Evolutionary conservation across 2,329 filamentous ascomycete species (phyloP).

Genomic region (Talaromyces verruculosus): DNA sequence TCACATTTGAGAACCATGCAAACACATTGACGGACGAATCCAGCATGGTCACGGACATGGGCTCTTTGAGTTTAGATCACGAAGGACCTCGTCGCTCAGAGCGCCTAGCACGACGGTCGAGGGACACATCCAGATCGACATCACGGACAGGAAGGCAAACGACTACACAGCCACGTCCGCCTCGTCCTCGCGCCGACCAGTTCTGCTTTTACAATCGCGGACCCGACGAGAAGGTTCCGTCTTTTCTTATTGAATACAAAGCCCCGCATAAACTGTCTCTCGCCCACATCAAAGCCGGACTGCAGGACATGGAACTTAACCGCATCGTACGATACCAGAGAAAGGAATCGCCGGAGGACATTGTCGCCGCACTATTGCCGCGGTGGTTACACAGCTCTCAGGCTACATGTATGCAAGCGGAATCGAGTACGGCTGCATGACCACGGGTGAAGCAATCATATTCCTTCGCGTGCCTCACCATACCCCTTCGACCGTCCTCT

Average conservation of each 20-base stretch:
- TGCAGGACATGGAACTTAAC: conserved; percentile 45
- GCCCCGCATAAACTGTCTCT: conserved; percentile 49
- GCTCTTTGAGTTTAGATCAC: conserved; percentile 19
- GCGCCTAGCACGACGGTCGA: conserved; percentile 11
- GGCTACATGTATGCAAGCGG: background rate
- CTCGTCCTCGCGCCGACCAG: conserved; percentile 33
- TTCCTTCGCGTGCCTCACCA: background rate
- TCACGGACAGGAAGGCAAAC: conserved; percentile 6
- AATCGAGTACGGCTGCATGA: background rate
- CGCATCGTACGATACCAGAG: conserved; percentile 37
- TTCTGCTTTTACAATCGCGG: conserved; percentile 28
- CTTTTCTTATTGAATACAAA: conserved; percentile 48
- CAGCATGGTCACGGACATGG: conserved; percentile 15
- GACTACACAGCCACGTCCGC: conserved; percentile 12
- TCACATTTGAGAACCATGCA: background rate
- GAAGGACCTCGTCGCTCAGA: conserved; percentile 21
- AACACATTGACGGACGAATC: background rate
- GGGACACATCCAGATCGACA: background rate
- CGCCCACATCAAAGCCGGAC: conserved; percentile 44
- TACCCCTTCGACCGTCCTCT: background rate
- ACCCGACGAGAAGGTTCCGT: conserved; percentile 26
- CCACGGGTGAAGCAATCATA: background rate
- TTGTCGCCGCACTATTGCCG: background rate
- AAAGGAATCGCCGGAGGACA: conserved; percentile 31
- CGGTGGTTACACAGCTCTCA: background rate